A percentile compares a stretch with the other conserved stretches of the same genome.
phyloP scores from a whole-genome alignment of 495 filamentous ascomycete genomes.

The Lophiostoma macrostomum region DNA sequence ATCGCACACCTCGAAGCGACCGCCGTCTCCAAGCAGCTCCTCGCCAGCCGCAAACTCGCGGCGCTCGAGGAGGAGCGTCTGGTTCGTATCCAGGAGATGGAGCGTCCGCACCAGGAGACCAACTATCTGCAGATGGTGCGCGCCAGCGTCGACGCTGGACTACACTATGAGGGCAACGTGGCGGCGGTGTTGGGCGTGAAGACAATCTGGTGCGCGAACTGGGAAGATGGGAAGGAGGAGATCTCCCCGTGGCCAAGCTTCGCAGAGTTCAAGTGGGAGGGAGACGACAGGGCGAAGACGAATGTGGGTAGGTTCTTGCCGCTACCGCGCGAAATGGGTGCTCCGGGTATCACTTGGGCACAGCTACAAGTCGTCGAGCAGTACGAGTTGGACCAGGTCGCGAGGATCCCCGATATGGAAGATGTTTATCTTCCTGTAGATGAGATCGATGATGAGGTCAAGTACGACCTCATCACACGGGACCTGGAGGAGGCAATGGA shows the following conservation, averaged over 20 bases:
- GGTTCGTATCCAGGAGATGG: not conserved
- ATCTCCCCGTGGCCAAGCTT: slow-evolving; percentile 28
- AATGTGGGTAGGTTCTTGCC: slow-evolving; percentile 25
- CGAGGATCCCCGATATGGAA: slow-evolving; percentile 20
- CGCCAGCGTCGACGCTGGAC: no score
- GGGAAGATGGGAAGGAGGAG: slow-evolving; percentile 26
- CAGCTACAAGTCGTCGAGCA: slow-evolving; percentile 17
- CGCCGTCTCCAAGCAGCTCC: slow-evolving; percentile 5
- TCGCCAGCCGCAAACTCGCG: not conserved
- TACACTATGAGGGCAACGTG: slow-evolving; percentile 10
- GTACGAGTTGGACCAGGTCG: slow-evolving; percentile 20
- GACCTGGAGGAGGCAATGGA: slow-evolving; percentile 27
- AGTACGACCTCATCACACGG: slow-evolving; percentile 16
- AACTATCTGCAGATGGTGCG: no score
- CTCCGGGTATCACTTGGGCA: slow-evolving; percentile 25
- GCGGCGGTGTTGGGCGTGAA: slow-evolving; percentile 12
- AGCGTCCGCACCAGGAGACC: not conserved
- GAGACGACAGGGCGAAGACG: slow-evolving; percentile 33
- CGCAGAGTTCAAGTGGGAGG: slow-evolving; percentile 35
- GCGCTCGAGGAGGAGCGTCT: slow-evolving; percentile 4
- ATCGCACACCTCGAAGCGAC: slow-evolving; percentile 21
- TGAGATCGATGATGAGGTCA: slow-evolving; percentile 27
- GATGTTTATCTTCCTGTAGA: slow-evolving; percentile 31
- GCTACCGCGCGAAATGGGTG: slow-evolving; percentile 27
- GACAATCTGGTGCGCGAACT: slow-evolving; percentile 33